These are phyloP conservation scores for Heliamphora exappendiculata DNA, from an alignment of 148 eudicot species.

Conservation along the genomic window DNA sequence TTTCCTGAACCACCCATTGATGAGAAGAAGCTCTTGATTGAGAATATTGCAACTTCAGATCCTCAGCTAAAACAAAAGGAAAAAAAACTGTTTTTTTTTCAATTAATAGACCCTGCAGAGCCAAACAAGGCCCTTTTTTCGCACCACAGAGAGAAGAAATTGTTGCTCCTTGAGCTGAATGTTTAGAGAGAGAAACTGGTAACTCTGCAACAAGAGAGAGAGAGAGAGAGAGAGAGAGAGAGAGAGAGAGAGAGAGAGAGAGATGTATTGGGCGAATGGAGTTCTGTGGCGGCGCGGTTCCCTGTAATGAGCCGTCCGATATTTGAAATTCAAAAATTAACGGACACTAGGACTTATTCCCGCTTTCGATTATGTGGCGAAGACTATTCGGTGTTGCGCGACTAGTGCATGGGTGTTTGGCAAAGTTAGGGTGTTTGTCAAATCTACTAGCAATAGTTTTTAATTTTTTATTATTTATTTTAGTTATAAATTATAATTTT, in stretches of 20 bases:
- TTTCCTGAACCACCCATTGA: constrained; percentile 64
- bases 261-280: background rate
- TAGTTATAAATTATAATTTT: too few relatives aligned
- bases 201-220: background rate
- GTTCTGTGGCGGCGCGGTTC: background rate
- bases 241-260: background rate
- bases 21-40: background rate
- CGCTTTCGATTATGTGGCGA: constrained; percentile 1
- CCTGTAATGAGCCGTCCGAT: background rate
- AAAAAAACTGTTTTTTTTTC: background rate
- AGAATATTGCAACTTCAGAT: background rate
- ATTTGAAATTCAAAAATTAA: constrained; percentile 20
- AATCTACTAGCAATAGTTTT: too few relatives aligned
- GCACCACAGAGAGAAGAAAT: background rate
- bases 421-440: too few relatives aligned
- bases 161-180: background rate
- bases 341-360: constrained; percentile 13
- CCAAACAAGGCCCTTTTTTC: background rate
- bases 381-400: too few relatives aligned
- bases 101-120: background rate
- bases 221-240: constrained; percentile 6
- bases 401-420: too few relatives aligned
- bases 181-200: background rate
- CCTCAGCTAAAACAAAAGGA: background rate
- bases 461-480: too few relatives aligned